These are phyloP conservation scores for Chenopodium formosanum DNA, from an alignment of 148 eudicot genomes.

Conservation along the genomic window DNA sequence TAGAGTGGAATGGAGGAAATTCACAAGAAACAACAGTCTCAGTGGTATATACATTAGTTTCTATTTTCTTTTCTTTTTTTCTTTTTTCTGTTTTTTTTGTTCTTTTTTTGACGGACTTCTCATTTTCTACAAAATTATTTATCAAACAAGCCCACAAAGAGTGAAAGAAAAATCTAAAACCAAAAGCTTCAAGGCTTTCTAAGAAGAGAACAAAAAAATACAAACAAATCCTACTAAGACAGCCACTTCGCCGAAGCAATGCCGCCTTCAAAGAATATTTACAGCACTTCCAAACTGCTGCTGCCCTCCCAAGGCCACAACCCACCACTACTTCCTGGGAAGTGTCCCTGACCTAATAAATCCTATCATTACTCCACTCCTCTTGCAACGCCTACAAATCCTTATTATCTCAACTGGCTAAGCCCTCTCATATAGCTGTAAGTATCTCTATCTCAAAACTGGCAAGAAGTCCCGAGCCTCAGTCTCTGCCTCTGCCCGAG, in stretches of 20 bases:
- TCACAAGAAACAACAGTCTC: constrained; percentile 12
- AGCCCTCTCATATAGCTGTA: constrained; percentile 2
- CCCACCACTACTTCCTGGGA: constrained; percentile 25
- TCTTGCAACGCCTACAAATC: constrained; percentile 27
- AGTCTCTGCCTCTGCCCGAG: constrained; percentile 78
- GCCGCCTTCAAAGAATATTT: constrained; percentile 58
- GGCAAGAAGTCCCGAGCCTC: constrained; percentile 99
- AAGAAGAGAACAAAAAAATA: constrained; percentile 28
- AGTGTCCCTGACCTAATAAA: constrained; percentile 13
- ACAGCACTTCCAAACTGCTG: constrained; percentile 41
- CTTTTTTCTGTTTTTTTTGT: background rate
- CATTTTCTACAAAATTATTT: constrained; percentile 41
- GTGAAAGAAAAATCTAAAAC: constrained; percentile 15
- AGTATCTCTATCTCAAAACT: constrained; percentile 61
- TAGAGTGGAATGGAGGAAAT: background rate
- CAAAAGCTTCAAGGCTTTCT: constrained; percentile 8
- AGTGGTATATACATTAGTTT: constrained; percentile 29
- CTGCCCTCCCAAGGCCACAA: constrained; percentile 20
- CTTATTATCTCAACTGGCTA: constrained; percentile 26
- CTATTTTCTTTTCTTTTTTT: constrained; percentile 14
- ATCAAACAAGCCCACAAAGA: constrained; percentile 37
- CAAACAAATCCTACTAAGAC: constrained; percentile 36
- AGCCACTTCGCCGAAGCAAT: constrained; percentile 29
- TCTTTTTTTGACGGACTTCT: constrained; percentile 1
- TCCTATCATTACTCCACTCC: constrained; percentile 30